Conservation (phyloP, 2,329 filamentous ascomycete genomes). For the Fusarium sublunatum region DNA sequence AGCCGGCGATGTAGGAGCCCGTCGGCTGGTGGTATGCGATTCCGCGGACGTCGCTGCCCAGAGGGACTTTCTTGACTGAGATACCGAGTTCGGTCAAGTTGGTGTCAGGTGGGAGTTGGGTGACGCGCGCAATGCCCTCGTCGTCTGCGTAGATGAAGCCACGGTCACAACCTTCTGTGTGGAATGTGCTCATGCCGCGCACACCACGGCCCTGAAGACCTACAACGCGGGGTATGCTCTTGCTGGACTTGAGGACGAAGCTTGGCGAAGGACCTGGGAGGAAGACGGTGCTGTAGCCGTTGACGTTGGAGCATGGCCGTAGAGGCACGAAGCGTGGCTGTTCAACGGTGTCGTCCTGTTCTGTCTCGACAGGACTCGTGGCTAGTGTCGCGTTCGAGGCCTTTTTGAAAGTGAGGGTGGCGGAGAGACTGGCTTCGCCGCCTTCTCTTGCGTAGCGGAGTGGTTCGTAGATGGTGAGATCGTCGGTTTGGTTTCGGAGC, state of each 20-base stretch:
- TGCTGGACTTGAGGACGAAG: slow-evolving; percentile 85
- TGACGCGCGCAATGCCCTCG: slow-evolving; percentile 77
- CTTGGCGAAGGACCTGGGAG: slow-evolving; percentile 82
- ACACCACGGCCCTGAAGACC: slow-evolving; percentile 75
- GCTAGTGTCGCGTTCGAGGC: slow-evolving; percentile 75
- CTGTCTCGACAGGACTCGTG: slow-evolving; percentile 61
- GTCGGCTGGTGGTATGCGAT: slow-evolving; percentile 82
- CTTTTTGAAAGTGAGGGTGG: slow-evolving; percentile 80
- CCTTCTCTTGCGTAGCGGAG: slow-evolving; percentile 63
- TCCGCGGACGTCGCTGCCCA: slow-evolving; percentile 77
- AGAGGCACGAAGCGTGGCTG: slow-evolving; percentile 64
- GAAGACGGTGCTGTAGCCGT: slow-evolving; percentile 84
- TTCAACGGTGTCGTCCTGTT: slow-evolving; percentile 63
- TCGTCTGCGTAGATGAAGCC: slow-evolving; percentile 87
- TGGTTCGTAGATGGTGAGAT: slow-evolving; percentile 89
- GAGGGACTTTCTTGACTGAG: slow-evolving; percentile 75
- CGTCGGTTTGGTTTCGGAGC: slow-evolving; percentile 82
- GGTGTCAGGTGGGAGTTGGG: slow-evolving; percentile 73
- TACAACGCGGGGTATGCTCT: slow-evolving; percentile 80
- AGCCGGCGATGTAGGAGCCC: slow-evolving; percentile 80
- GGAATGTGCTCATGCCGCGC: slow-evolving; percentile 78
- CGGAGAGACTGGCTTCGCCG: slow-evolving; percentile 57
- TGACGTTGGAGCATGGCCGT: slow-evolving; percentile 71
- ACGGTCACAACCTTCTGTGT: slow-evolving; percentile 79
- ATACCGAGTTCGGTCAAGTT: slow-evolving; percentile 81